Conservation (phyloP, 2,329 filamentous ascomycete species). For the Raffaelea ambrosiae region DNA sequence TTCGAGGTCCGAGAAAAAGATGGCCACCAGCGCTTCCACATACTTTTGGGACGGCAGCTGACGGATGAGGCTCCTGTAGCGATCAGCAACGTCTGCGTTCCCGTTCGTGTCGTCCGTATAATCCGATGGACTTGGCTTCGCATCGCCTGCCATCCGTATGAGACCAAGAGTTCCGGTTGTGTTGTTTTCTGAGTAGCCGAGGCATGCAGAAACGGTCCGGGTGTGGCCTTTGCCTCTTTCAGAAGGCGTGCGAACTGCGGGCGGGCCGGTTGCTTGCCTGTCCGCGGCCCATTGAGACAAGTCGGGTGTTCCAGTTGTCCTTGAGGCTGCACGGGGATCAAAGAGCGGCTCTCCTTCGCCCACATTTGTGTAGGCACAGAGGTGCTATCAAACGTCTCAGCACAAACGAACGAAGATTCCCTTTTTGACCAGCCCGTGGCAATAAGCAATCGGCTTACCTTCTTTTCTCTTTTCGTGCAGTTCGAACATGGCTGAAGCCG, state of each 20-base stretch:
- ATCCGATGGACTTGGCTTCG: neutral
- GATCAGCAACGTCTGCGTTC: too few relatives aligned
- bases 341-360: too few relatives aligned
- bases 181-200: neutral
- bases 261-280: too few relatives aligned
- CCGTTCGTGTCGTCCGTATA: too few relatives aligned
- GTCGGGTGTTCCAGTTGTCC: too few relatives aligned
- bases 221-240: neutral
- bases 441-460: neutral
- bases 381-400: too few relatives aligned
- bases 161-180: neutral
- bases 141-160: neutral
- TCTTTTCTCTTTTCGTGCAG: conserved; percentile 1
- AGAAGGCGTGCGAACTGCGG: too few relatives aligned
- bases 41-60: neutral
- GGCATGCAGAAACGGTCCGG: neutral
- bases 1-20: conserved; percentile 1
- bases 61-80: too few relatives aligned
- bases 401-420: neutral
- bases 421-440: neutral
- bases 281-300: too few relatives aligned
- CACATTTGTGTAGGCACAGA: too few relatives aligned
- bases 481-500: conserved; percentile 1
- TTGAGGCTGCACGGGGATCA: too few relatives aligned
- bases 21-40: neutral